A percentile compares a stretch with the other conserved stretches of the same genome.
Conservation (phyloP, 306 rosid species). For the Rubus idaeus region DNA sequence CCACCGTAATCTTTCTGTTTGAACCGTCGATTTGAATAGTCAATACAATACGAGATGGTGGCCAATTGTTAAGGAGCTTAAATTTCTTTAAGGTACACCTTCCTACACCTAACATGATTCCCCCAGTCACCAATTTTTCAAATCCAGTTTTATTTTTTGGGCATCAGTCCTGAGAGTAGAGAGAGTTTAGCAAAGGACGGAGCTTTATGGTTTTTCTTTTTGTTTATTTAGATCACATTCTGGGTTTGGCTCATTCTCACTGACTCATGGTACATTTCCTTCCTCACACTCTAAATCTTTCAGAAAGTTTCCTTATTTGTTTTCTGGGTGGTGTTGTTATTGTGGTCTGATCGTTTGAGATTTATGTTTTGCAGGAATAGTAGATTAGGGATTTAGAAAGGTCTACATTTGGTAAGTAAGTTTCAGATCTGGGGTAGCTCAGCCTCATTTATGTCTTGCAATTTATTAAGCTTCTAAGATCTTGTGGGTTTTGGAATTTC, state of each 20-base stretch:
- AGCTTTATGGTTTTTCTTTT: constrained; percentile 27
- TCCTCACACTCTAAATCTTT: constrained; percentile 7
- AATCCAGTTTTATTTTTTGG: constrained; percentile 7
- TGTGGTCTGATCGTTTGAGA: constrained; percentile 33
- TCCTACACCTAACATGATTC: background rate
- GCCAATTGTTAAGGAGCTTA: accelerated
- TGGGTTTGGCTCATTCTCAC: constrained; percentile 31
- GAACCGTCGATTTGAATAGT: constrained; percentile 6
- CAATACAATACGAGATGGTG: accelerated
- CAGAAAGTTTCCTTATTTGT: constrained; percentile 6
- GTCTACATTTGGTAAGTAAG: constrained; percentile 50
- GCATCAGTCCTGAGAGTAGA: background rate
- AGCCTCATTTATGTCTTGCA: constrained; percentile 1
- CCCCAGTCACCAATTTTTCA: background rate
- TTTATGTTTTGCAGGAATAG: constrained; percentile 48
- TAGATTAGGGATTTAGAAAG: constrained; percentile 48
- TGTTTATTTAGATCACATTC: constrained; percentile 29
- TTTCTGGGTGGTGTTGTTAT: background rate
- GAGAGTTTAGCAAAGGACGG: constrained; percentile 25
- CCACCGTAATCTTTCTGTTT: background rate
- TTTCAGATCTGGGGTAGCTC: constrained; percentile 57
- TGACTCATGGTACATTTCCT: constrained; percentile 45
- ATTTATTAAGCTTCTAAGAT: background rate
- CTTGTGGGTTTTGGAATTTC: constrained; percentile 18
- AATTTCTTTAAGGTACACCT: background rate